Percentiles rank a stretch among this genome's conserved stretches.
Conservation (phyloP, 225 moss, liverwort and hornwort species). For the Lunularia cruciata region DNA sequence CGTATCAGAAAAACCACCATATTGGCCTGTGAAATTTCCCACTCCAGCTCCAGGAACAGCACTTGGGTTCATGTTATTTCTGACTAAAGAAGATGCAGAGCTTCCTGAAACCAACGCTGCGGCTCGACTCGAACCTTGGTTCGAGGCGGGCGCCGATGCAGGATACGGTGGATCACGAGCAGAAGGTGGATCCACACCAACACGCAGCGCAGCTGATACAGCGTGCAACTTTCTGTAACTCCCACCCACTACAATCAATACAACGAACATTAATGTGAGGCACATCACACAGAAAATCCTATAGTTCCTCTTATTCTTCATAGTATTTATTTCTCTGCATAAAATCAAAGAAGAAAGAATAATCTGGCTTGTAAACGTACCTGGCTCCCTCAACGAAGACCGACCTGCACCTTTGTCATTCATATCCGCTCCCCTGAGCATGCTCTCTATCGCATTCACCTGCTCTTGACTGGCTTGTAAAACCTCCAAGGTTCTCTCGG, state of each 20-base stretch:
- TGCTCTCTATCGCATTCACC: conserved; percentile 75
- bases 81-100: conserved; percentile 39
- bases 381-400: conserved; percentile 39
- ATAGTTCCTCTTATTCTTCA: too few species aligned
- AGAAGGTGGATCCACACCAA: conserved; percentile 69
- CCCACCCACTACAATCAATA: conserved; percentile 46
- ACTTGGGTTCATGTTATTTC: conserved; percentile 39
- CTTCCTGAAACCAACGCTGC: conserved; percentile 9
- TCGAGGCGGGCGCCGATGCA: conserved; percentile 56
- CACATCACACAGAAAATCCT: too few species aligned
- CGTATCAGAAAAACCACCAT: conserved; percentile 36
- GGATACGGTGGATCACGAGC: conserved; percentile 76
- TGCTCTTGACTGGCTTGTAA: conserved; percentile 87
- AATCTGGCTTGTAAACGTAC: conserved; percentile 15
- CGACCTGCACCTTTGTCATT: conserved; percentile 48
- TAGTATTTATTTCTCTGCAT: too few species aligned
- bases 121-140: conserved; percentile 39
- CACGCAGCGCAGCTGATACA: conserved; percentile 47
- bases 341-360: too few species aligned
- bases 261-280: neutral
- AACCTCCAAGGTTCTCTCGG: conserved; percentile 64
- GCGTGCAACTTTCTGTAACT: conserved; percentile 67
- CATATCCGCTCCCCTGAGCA: conserved; percentile 72
- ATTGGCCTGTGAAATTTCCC: conserved; percentile 41
- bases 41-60: conserved; percentile 4